These are phyloP conservation scores for Euphorbia lathyris DNA, from an alignment of 345 rosid species.

Conservation along the genomic window DNA sequence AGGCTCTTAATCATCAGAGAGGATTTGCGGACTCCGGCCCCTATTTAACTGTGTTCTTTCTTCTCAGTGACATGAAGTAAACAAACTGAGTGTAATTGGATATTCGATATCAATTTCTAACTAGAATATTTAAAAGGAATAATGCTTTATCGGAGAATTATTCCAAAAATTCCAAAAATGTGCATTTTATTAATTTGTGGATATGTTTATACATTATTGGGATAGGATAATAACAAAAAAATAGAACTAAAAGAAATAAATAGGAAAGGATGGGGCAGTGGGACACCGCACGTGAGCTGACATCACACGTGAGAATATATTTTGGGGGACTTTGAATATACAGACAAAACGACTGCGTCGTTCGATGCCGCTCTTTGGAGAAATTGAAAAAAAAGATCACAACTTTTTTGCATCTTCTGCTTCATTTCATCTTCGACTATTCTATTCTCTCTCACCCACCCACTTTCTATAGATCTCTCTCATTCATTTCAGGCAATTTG, in stretches of 20 bases:
- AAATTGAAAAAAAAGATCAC: not conserved
- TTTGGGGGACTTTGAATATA: not conserved
- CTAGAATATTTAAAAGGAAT: no score
- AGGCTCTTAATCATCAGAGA: no score
- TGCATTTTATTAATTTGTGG: not conserved
- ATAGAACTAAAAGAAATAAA: not conserved
- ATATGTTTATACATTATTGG: not conserved
- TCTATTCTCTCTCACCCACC: not conserved
- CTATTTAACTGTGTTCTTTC: no score
- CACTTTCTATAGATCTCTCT: not conserved
- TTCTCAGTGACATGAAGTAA: no score
- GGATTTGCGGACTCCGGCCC: no score
- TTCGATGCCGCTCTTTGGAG: not conserved
- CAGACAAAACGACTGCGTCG: conserved; percentile 5
- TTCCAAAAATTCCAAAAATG: no score
- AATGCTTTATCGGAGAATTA: no score
- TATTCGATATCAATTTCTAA: no score
- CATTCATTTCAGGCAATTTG: not conserved
- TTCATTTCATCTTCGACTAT: not conserved
- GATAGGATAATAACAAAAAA: not conserved
- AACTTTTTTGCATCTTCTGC: not conserved
- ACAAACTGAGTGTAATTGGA: no score
- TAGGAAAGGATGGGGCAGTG: not conserved
- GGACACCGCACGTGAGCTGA: not conserved
- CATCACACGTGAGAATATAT: not conserved